Conservation (phyloP, 352 stramenopile species). For the Phytophthora pini region DNA sequence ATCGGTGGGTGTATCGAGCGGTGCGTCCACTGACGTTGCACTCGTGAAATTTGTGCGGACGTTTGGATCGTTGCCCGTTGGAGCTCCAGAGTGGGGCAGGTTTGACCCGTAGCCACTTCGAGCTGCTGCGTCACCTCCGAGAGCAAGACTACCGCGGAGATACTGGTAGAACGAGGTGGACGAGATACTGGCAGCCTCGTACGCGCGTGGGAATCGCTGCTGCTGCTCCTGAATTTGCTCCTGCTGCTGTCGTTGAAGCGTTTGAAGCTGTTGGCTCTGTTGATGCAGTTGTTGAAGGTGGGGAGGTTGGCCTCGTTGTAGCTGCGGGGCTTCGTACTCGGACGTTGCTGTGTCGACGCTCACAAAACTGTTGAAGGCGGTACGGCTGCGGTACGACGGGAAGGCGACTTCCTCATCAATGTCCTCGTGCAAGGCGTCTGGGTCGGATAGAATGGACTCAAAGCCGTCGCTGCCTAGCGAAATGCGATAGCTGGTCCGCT, state of each 20-base stretch:
- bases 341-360: conserved; percentile 31
- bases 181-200: conserved; percentile 30
- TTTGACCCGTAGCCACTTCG: conserved; percentile 4
- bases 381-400: conserved; percentile 17
- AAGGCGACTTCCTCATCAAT: conserved; percentile 23
- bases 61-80: conserved; percentile 33
- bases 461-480: conserved; percentile 42
- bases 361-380: conserved; percentile 38
- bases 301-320: conserved; percentile 1
- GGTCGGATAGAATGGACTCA: conserved; percentile 30
- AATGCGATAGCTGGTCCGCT: conserved; percentile 31
- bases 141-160: conserved; percentile 22
- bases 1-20: conserved; percentile 43
- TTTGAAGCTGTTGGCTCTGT: conserved; percentile 26
- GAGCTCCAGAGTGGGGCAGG: conserved; percentile 13
- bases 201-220: conserved; percentile 27
- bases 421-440: conserved; percentile 15
- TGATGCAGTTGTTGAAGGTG: conserved; percentile 35
- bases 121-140: not conserved
- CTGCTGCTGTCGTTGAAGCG: conserved; percentile 33
- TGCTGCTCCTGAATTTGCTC: conserved; percentile 31
- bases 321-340: conserved; percentile 20
- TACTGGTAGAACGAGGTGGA: conserved; percentile 29
- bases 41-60: conserved; percentile 61
- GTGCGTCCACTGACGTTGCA: conserved; percentile 8